Conservation (phyloP, 2,329 filamentous ascomycete genomes). For the Penicillium frequentans region DNA sequence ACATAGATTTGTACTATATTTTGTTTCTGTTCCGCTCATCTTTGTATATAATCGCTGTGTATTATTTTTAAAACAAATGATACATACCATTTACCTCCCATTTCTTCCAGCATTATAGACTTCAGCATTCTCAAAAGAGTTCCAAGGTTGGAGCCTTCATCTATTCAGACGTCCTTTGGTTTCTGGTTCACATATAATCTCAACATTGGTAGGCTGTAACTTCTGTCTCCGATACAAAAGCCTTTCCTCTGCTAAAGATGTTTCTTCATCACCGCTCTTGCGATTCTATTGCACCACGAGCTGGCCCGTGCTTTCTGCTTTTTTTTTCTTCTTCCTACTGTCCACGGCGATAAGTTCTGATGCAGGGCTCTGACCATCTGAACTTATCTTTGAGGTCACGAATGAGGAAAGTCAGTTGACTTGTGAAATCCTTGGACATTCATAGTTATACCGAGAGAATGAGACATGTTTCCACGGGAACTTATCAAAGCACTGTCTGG, state of each 20-base stretch:
- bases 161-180: neutral
- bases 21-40: slow-evolving; percentile 1
- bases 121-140: neutral
- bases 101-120: neutral
- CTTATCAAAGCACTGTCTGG: neutral
- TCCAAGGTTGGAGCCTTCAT: neutral
- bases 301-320: too few species aligned
- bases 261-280: neutral
- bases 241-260: neutral
- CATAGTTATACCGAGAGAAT: neutral
- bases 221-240: too few species aligned
- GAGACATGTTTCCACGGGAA: neutral
- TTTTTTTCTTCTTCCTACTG: slow-evolving; percentile 35
- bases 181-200: too few species aligned
- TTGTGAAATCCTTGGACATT: slow-evolving; percentile 12
- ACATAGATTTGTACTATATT: slow-evolving; percentile 12
- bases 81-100: neutral
- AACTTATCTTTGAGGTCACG: slow-evolving; percentile 50
- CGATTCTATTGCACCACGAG: too few species aligned
- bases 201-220: too few species aligned
- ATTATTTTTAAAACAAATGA: slow-evolving; percentile 2
- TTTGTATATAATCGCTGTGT: slow-evolving; percentile 17
- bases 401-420: slow-evolving; percentile 50
- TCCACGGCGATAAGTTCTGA: slow-evolving; percentile 44
- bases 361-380: slow-evolving; percentile 47